A percentile compares a stretch with the other conserved stretches of the same genome.
Evolutionary conservation across 345 rosid species (phyloP).

Genomic region (Pistacia integerrima): DNA sequence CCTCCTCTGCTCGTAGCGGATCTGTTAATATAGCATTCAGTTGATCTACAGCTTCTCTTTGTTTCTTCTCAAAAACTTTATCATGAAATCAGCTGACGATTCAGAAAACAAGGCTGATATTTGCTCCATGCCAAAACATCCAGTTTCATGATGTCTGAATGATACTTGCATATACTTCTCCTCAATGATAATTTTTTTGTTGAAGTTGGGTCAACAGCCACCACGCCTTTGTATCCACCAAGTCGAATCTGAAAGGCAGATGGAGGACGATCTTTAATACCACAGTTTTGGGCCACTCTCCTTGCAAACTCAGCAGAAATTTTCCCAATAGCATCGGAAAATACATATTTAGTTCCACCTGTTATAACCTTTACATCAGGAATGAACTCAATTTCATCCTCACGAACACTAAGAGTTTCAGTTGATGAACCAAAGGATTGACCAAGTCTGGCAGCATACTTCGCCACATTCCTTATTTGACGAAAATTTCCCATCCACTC

Average conservation of each 20-base stretch:
- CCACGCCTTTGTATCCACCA: constrained; percentile 71
- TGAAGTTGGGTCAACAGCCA: constrained; percentile 61
- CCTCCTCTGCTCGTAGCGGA: constrained; percentile 65
- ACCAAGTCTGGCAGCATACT: too few species aligned
- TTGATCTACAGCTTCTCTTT: constrained; percentile 56
- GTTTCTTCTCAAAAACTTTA: constrained; percentile 56
- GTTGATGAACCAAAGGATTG: too few species aligned
- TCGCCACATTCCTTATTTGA: too few species aligned
- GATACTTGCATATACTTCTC: constrained; percentile 53
- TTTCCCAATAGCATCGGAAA: constrained; percentile 76
- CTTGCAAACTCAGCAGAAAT: constrained; percentile 47
- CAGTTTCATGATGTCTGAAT: constrained; percentile 45
- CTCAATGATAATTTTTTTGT: constrained; percentile 52
- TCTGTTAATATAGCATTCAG: constrained; percentile 64
- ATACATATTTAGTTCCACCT: constrained; percentile 31
- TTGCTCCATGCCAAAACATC: constrained; percentile 63
- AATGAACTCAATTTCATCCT: constrained; percentile 42
- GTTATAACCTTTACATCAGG: constrained; percentile 36
- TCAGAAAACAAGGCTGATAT: constrained; percentile 62
- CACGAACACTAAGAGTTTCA: constrained; percentile 23
- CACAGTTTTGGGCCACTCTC: constrained; percentile 55
- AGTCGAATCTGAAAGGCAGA: constrained; percentile 72
- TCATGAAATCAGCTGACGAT: constrained; percentile 67
- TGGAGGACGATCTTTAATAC: constrained; percentile 36
- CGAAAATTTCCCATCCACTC: too few species aligned